A percentile compares a stretch with the other conserved stretches of the same genome.
These are phyloP conservation scores for Ogataea salicorniae DNA, from an alignment of 805 yeast species.

Conservation along the genomic window DNA sequence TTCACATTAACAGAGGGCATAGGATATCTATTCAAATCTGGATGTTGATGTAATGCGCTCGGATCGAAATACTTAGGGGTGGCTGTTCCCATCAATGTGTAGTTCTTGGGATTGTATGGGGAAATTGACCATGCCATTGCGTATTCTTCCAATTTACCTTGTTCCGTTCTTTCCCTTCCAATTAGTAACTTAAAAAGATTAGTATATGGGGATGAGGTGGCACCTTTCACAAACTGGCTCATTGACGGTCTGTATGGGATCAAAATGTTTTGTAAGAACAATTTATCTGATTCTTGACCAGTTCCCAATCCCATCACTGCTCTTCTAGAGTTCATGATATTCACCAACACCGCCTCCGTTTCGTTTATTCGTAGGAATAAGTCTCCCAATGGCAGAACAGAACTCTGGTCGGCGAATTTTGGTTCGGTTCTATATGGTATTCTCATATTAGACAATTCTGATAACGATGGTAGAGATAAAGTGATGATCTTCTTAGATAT, in stretches of 20 bases:
- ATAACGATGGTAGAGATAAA: conserved; percentile 56
- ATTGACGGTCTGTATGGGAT: conserved; percentile 79
- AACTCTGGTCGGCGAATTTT: conserved; percentile 37
- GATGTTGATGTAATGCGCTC: conserved; percentile 26
- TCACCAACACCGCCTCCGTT: conserved; percentile 49
- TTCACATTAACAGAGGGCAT: conserved; percentile 10
- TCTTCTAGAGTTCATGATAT: conserved; percentile 42
- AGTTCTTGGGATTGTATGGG: conserved; percentile 32
- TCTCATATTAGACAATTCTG: conserved; percentile 47
- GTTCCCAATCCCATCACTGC: conserved; percentile 26
- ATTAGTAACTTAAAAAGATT: conserved; percentile 66
- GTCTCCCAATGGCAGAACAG: conserved; percentile 43
- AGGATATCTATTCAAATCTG: conserved; percentile 19
- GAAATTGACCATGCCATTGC: conserved; percentile 46
- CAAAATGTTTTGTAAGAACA: conserved; percentile 64
- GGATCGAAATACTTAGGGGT: conserved; percentile 31
- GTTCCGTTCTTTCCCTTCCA: conserved; percentile 64
- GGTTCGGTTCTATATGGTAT: conserved; percentile 40
- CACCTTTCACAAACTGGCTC: conserved; percentile 82
- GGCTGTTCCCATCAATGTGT: conserved; percentile 20
- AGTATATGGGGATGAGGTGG: conserved; percentile 50
- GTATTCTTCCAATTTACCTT: conserved; percentile 42
- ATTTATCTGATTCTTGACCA: conserved; percentile 39
- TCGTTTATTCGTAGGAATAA: conserved; percentile 50
- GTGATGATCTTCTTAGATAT: conserved; percentile 22